phyloP scores from a whole-genome alignment of 371 early-diverging fungal species.

The Smittium culicis region DNA sequence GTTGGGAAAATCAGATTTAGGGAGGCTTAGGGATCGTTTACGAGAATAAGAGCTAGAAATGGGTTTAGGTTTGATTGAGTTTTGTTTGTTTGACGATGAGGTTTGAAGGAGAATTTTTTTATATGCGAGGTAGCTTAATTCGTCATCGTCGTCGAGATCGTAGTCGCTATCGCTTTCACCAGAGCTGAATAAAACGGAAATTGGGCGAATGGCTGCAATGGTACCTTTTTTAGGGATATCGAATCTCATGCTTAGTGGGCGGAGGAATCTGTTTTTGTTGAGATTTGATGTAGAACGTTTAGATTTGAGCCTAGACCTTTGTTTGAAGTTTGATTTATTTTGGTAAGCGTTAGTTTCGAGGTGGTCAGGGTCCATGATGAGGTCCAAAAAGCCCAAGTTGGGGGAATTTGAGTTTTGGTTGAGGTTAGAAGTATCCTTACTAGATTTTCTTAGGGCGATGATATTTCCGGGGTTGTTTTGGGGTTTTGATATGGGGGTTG shows the following conservation, averaged over 20 bases:
- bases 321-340: conserved; percentile 1
- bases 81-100: not conserved
- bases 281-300: not conserved
- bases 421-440: not conserved
- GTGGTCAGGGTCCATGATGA: not conserved
- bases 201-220: conserved; percentile 18
- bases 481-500: not conserved
- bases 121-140: conserved; percentile 7
- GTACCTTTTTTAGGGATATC: conserved; percentile 8
- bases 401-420: no score
- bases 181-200: conserved; percentile 29
- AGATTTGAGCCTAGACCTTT: not conserved
- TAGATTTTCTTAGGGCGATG: no score
- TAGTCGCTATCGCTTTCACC: conserved; percentile 42
- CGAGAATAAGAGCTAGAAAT: not conserved
- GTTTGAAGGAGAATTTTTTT: no score
- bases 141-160: conserved; percentile 40
- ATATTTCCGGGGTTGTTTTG: no score
- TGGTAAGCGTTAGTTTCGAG: not conserved
- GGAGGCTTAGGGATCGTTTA: not conserved
- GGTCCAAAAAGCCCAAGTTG: not conserved
- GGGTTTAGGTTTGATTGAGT: not conserved
- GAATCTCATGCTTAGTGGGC: conserved; percentile 2
- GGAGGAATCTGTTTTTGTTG: no score
- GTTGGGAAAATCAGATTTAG: not conserved